Conservation (phyloP, 768 basidiomycete genomes). For the Leccinum ochraceum region DNA sequence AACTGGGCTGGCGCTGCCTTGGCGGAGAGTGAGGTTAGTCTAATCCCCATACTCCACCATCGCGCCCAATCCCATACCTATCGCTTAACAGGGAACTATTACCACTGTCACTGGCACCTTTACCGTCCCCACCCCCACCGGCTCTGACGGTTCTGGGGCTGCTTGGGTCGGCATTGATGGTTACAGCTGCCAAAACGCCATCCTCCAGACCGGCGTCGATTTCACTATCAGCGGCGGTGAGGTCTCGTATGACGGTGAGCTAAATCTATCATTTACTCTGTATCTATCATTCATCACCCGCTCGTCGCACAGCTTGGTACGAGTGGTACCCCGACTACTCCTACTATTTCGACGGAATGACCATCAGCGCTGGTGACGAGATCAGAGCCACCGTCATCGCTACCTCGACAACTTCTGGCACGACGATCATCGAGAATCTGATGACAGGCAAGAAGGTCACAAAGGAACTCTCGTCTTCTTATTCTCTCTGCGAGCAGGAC, state of each 20-base stretch:
- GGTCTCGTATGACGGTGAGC: neutral
- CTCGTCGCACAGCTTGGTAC: neutral
- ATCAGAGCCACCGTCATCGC: neutral
- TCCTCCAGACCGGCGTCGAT: neutral
- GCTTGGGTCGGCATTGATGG: neutral
- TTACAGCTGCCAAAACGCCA: neutral
- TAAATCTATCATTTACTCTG: neutral
- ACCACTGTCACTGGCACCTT: neutral
- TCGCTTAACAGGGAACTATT: neutral
- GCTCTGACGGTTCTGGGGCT: neutral
- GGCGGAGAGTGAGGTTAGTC: too few species aligned
- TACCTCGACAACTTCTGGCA: neutral
- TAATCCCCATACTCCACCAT: too few species aligned
- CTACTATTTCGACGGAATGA: neutral
- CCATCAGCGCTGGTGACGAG: neutral
- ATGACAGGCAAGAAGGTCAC: neutral
- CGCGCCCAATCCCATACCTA: too few species aligned
- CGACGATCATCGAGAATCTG: neutral
- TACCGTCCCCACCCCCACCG: neutral
- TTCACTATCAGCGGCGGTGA: neutral
- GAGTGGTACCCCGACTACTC: neutral
- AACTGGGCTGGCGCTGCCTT: slow-evolving; percentile 18
- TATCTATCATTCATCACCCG: neutral
- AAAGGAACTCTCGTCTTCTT: neutral
- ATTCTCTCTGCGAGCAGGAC: neutral